Base-by-base conservation (phyloP, 2,329 filamentous ascomycete genomes). In the Pestalotiopsis sp. region DNA sequence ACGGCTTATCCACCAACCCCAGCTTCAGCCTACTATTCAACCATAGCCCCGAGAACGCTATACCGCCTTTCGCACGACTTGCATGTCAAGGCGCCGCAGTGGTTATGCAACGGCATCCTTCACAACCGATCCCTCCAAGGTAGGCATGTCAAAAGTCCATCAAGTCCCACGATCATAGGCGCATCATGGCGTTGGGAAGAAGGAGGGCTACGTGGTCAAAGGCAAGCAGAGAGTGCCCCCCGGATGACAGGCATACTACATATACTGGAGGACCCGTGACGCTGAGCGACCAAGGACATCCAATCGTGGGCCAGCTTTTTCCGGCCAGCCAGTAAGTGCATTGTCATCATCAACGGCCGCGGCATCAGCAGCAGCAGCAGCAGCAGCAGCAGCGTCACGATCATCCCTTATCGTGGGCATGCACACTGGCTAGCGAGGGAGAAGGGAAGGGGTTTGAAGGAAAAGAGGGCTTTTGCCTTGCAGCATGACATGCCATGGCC, bases 1-100 rank as follows among this genome's bases (percentile, higher is more conserved):
- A 52, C n/a, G n/a, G 17, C 45, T 52, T 52, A 17, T n/a, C 20
- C 14, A 27, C 23, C 57, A 13, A 27, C 20, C 27, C 57, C 57
- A 59, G 23, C 57, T 14, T 59, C 20, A 59, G 11, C 25, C 23
- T 13, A 59, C 12, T 13, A 59, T 27, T 39, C 59, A 17, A 45
- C 45, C 41, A 66, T 49, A 23, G 64, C 23, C n/a, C 64, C 45
- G 25, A 25, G 49, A 27, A 36, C 52, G 52, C 27, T 38, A 45
- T 66, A 39, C 45, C 20, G 31, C 49, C 36, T n/a, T 57, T 56
- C 45, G 64, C 36, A 31, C 49, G 27, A 66, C 64, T 23, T 57
- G 64, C 49, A 58, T 66, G 23, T 57, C 64, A 20, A 61, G 31
- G 20, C 31, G 59, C 36, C 31, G 36, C 36, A 20, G 25, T 36